phyloP scores from a whole-genome alignment of 2,329 filamentous ascomycete genomes.

The Colletotrichum euphorbiae region DNA sequence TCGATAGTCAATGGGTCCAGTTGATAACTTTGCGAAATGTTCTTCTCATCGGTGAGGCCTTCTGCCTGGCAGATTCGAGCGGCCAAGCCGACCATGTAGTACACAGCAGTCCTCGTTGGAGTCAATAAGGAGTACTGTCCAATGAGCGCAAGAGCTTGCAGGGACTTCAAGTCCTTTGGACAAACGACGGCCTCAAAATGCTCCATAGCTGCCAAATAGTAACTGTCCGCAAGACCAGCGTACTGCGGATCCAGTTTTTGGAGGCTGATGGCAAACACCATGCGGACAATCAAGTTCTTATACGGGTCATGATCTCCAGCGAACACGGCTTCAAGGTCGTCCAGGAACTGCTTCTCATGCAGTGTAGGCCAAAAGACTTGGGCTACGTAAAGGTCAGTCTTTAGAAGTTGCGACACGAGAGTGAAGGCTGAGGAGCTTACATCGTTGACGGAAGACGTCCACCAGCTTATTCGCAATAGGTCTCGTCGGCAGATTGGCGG shows the following conservation, averaged over 20 bases:
- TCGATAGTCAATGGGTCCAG: conserved; percentile 84
- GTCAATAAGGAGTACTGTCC: conserved; percentile 93
- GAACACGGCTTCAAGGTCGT: conserved; percentile 85
- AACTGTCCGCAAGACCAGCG: conserved; percentile 93
- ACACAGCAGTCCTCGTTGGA: conserved; percentile 90
- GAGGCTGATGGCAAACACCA: conserved; percentile 94
- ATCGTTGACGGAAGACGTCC: conserved; percentile 87
- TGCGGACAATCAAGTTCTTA: conserved; percentile 87
- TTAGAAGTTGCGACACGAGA: conserved; percentile 36
- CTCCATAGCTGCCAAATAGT: conserved; percentile 90
- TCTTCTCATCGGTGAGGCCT: conserved; percentile 88
- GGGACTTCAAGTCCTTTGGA: conserved; percentile 88
- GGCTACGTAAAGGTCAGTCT: conserved; percentile 61
- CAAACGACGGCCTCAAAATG: conserved; percentile 85
- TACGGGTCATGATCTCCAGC: conserved; percentile 80
- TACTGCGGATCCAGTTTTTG: conserved; percentile 92
- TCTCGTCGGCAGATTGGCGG: conserved; percentile 78
- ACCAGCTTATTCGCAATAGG: conserved; percentile 82
- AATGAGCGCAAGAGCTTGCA: conserved; percentile 90
- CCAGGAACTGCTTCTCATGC: conserved; percentile 82
- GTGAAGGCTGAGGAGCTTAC: conserved; percentile 56
- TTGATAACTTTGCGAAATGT: conserved; percentile 74
- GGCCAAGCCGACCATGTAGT: conserved; percentile 91
- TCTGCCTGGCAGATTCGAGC: conserved; percentile 90
- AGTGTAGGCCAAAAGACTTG: conserved; percentile 89